Percentiles rank a stretch among this genome's conserved stretches.
phyloP scores from a whole-genome alignment of 257 asterid species.

The Solanum arcanum region DNA sequence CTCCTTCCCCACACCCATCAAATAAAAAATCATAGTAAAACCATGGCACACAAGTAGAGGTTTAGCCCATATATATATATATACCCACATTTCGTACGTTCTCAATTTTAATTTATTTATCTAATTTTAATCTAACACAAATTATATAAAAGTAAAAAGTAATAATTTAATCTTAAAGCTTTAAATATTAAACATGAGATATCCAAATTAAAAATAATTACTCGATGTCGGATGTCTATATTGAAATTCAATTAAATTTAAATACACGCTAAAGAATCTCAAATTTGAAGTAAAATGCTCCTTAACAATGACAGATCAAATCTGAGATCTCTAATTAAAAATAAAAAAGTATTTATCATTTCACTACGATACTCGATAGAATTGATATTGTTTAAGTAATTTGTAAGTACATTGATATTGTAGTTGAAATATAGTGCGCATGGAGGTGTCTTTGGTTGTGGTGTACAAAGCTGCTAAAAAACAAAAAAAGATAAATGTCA shows the following conservation, averaged over 20 bases:
- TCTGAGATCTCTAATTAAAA: no score
- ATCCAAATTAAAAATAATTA: rapidly evolving
- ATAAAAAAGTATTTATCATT: no score
- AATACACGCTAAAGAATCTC: rapidly evolving
- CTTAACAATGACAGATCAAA: rapidly evolving
- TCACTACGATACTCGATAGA: no score
- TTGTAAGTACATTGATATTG: background rate
- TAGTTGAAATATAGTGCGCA: background rate
- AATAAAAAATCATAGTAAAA: background rate
- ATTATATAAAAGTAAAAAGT: no score
- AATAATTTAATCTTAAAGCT: no score
- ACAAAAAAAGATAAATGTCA: background rate
- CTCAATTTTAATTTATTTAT: rapidly evolving
- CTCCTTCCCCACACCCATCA: background rate
- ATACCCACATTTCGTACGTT: background rate
- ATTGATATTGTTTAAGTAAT: background rate
- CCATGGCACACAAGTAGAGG: background rate
- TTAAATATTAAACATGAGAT: background rate
- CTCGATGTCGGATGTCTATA: rapidly evolving
- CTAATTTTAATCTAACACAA: no score
- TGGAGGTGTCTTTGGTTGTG: background rate
- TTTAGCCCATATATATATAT: background rate
- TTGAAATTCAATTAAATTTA: rapidly evolving
- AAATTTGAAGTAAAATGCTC: rapidly evolving
- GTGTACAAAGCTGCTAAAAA: background rate